These are phyloP conservation scores for Oxytropis ochrocephala DNA, from an alignment of 306 rosid species.

Conservation along the genomic window DNA sequence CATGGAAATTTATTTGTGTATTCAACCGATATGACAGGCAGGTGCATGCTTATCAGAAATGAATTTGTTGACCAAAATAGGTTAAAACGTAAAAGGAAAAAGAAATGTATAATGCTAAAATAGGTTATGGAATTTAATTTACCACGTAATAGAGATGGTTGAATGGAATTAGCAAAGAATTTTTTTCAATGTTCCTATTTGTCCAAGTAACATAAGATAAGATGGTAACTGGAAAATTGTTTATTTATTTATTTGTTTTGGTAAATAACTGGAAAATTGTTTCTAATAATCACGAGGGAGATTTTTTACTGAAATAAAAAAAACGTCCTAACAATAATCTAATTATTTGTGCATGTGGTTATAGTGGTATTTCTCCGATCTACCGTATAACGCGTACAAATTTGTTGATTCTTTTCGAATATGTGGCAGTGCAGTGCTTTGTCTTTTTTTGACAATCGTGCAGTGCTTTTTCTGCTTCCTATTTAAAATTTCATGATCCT, in stretches of 20 bases:
- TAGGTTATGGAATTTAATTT: not conserved
- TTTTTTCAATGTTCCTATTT: not conserved
- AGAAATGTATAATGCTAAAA: not conserved
- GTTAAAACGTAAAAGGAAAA: not conserved
- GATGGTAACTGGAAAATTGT: not conserved
- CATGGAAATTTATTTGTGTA: not conserved
- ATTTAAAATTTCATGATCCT: not conserved
- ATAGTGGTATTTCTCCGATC: not conserved
- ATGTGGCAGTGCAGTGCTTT: not conserved
- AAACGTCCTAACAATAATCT: not conserved
- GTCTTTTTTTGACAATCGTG: too few relatives aligned
- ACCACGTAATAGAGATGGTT: not conserved
- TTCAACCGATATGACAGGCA: not conserved
- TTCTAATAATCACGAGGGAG: not conserved
- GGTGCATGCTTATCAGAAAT: not conserved
- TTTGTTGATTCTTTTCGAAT: not conserved
- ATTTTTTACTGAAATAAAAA: not conserved
- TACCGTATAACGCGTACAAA: not conserved
- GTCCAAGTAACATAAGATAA: not conserved
- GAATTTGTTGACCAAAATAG: constrained; percentile 8
- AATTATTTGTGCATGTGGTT: not conserved
- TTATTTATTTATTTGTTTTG: too few relatives aligned
- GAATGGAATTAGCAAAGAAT: not conserved
- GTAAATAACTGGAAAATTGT: not conserved
- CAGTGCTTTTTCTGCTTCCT: not conserved